Conservation (phyloP, 257 asterid species). For the Agastache rugosa region DNA sequence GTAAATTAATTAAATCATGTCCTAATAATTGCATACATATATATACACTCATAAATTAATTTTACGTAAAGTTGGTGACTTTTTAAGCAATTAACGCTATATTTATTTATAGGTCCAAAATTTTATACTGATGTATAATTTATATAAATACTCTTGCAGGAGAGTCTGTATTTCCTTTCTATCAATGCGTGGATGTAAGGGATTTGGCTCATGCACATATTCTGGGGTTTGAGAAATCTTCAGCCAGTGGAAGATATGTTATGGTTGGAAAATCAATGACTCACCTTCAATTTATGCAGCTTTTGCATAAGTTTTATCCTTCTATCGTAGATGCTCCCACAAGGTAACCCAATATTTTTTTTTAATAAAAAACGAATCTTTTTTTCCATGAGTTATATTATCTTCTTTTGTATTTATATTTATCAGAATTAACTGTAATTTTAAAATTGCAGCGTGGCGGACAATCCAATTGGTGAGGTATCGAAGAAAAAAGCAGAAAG, state of each 20-base stretch:
- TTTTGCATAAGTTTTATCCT: constrained; percentile 39
- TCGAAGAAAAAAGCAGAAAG: constrained; percentile 46
- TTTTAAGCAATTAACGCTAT: too few species aligned
- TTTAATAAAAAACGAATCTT: too few species aligned
- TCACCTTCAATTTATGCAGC: constrained; percentile 15
- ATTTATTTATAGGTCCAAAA: too few species aligned
- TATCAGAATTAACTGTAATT: not conserved
- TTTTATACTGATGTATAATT: too few species aligned
- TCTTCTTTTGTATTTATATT: too few species aligned
- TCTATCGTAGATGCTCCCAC: constrained; percentile 28
- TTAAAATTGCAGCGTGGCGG: not conserved
- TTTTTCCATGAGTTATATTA: too few species aligned
- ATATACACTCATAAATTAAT: too few species aligned
- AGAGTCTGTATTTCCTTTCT: not conserved
- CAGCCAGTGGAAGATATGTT: constrained; percentile 44
- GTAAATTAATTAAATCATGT: constrained; percentile 27
- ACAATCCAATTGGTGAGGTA: constrained; percentile 9
- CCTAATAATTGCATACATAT: not conserved
- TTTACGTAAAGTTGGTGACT: too few species aligned
- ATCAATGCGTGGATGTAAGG: constrained; percentile 42
- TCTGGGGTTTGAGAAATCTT: constrained; percentile 42
- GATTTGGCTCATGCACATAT: constrained; percentile 51
- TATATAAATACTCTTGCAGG: not conserved
- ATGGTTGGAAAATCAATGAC: constrained; percentile 34
- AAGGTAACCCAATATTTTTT: not conserved